phyloP scores from a whole-genome alignment of 1,284 basidiomycete species.

The Austroboletus rostrupii region DNA sequence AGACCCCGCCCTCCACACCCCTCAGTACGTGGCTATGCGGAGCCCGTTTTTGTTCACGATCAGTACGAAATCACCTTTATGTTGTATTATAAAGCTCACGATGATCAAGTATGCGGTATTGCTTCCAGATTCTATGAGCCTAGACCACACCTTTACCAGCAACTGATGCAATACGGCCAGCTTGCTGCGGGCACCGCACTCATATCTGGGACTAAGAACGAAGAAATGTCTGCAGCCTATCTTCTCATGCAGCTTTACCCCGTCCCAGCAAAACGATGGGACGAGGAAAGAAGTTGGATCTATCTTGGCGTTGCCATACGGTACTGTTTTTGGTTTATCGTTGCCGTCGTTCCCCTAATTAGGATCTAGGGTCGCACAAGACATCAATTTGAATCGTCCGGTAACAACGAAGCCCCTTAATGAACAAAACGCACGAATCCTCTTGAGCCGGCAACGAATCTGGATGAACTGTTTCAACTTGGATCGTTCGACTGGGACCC shows the following conservation, averaged over 20 bases:
- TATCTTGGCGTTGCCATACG: constrained; percentile 77
- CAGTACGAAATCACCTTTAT: constrained; percentile 47
- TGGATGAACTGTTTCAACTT: constrained; percentile 88
- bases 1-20: constrained; percentile 73
- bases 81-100: constrained; percentile 1
- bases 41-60: constrained; percentile 82
- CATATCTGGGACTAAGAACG: constrained; percentile 68
- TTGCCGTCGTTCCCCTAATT: constrained; percentile 5
- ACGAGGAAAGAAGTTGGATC: constrained; percentile 76
- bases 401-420: constrained; percentile 62
- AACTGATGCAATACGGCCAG: constrained; percentile 68
- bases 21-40: constrained; percentile 63
- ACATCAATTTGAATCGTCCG: constrained; percentile 79
- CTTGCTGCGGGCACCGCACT: constrained; percentile 69
- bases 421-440: constrained; percentile 74
- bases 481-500: constrained; percentile 75
- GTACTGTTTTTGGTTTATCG: constrained; percentile 30
- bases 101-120: constrained; percentile 63
- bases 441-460: constrained; percentile 81
- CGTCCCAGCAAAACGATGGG: constrained; percentile 68
- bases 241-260: constrained; percentile 73
- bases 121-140: constrained; percentile 69
- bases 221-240: constrained; percentile 72
- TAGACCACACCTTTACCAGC: constrained; percentile 61
- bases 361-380: constrained; percentile 62